Conservation (phyloP, 2,329 filamentous ascomycete genomes). For the Penicillium rolfsii region DNA sequence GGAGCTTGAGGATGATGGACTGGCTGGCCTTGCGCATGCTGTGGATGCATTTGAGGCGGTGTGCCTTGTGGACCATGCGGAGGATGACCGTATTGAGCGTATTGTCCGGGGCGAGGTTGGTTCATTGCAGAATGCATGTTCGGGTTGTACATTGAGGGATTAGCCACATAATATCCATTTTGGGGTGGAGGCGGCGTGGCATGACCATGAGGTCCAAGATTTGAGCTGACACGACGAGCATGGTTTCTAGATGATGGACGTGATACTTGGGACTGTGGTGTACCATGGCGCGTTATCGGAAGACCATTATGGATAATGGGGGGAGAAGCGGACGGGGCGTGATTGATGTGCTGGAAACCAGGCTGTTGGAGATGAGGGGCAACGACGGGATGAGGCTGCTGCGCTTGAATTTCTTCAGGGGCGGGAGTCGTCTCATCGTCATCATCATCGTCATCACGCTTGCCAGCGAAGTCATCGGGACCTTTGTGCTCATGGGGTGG, state of each 20-base stretch:
- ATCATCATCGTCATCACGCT: conserved; percentile 74
- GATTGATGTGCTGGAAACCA: conserved; percentile 78
- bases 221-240: conserved; percentile 73
- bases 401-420: conserved; percentile 63
- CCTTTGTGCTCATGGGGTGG: conserved; percentile 95
- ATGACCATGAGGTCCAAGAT: conserved; percentile 68
- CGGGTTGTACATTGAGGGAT: conserved; percentile 81
- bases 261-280: conserved; percentile 78
- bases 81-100: conserved; percentile 45
- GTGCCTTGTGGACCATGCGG: conserved; percentile 48
- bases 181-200: conserved; percentile 58
- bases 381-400: conserved; percentile 61
- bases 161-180: conserved; percentile 80
- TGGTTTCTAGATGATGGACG: conserved; percentile 80
- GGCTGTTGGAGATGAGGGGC: conserved; percentile 70
- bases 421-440: conserved; percentile 75
- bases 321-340: conserved; percentile 85
- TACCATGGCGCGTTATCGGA: conserved; percentile 73
- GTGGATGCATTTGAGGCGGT: conserved; percentile 32
- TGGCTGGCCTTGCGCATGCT: conserved; percentile 31
- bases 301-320: conserved; percentile 75
- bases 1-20: conserved; percentile 47
- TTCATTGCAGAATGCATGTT: conserved; percentile 55
- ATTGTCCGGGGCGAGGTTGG: conserved; percentile 50
- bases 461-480: conserved; percentile 85